Conservation (phyloP, 768 basidiomycete genomes). For the Galerina marginata region DNA sequence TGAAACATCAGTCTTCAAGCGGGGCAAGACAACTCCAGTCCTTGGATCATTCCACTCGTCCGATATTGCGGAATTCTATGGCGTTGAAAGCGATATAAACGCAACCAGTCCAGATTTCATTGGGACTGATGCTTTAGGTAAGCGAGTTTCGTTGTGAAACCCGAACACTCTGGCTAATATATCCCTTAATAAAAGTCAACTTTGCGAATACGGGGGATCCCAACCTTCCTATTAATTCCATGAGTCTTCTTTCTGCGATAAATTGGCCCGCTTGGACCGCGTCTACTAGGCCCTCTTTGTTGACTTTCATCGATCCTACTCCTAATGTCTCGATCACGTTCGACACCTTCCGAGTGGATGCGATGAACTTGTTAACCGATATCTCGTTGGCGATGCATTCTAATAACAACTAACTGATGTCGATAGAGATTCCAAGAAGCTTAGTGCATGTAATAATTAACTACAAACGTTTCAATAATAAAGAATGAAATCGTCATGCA, state of each 20-base stretch:
- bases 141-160: not conserved
- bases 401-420: too few relatives aligned
- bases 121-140: conserved; percentile 17
- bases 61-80: conserved; percentile 13
- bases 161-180: not conserved
- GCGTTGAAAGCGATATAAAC: not conserved
- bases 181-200: conserved; percentile 6
- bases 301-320: conserved; percentile 20
- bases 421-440: too few relatives aligned
- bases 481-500: too few relatives aligned
- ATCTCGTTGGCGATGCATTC: not conserved
- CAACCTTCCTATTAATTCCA: not conserved
- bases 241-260: conserved; percentile 7
- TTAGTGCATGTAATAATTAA: too few relatives aligned
- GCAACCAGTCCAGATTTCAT: conserved; percentile 10
- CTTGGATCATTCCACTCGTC: conserved; percentile 9
- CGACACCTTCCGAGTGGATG: conserved; percentile 16
- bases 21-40: not conserved
- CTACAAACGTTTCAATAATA: too few relatives aligned
- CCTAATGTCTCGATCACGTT: conserved; percentile 15
- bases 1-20: not conserved
- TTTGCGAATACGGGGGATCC: conserved; percentile 14
- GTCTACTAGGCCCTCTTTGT: conserved; percentile 9
- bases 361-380: conserved; percentile 1
- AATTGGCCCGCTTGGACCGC: conserved; percentile 10